A percentile compares a stretch with the other conserved stretches of the same genome.
These are phyloP conservation scores for Coprinellus micaceus DNA, from an alignment of 768 basidiomycete genomes.

Conservation along the genomic window DNA sequence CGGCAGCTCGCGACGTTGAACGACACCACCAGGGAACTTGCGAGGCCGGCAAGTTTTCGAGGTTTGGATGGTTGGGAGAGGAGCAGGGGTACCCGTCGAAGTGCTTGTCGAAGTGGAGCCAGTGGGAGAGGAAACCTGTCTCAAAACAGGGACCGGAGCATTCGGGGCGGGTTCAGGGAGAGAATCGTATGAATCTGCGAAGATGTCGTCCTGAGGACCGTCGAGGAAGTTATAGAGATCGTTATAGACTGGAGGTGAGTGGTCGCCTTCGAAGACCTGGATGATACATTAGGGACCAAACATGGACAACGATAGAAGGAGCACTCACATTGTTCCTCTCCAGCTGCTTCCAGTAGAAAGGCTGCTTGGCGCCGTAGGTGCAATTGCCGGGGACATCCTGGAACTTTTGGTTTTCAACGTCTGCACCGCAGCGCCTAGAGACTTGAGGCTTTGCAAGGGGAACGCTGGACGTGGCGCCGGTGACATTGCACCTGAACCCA, in stretches of 20 bases:
- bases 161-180: constrained; percentile 44
- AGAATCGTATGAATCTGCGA: constrained; percentile 50
- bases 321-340: constrained; percentile 58
- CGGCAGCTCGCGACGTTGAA: not conserved
- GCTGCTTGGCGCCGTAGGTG: constrained; percentile 69
- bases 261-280: constrained; percentile 64
- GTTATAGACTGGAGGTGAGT: constrained; percentile 63
- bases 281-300: too few species aligned
- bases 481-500: constrained; percentile 65
- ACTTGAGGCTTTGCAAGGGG: constrained; percentile 53
- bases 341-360: constrained; percentile 65
- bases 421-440: constrained; percentile 63
- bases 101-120: not conserved
- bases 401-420: constrained; percentile 43
- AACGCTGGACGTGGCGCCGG: constrained; percentile 42
- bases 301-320: too few species aligned
- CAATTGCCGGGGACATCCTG: constrained; percentile 55
- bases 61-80: not conserved
- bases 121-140: not conserved
- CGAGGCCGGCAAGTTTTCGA: not conserved
- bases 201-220: constrained; percentile 73
- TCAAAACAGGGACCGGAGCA: constrained; percentile 31
- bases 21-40: not conserved
- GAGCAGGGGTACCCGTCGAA: too few species aligned
- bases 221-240: constrained; percentile 68